Conservation (phyloP, 192 early-diverging fungal genomes). For the Backusella luteola region DNA sequence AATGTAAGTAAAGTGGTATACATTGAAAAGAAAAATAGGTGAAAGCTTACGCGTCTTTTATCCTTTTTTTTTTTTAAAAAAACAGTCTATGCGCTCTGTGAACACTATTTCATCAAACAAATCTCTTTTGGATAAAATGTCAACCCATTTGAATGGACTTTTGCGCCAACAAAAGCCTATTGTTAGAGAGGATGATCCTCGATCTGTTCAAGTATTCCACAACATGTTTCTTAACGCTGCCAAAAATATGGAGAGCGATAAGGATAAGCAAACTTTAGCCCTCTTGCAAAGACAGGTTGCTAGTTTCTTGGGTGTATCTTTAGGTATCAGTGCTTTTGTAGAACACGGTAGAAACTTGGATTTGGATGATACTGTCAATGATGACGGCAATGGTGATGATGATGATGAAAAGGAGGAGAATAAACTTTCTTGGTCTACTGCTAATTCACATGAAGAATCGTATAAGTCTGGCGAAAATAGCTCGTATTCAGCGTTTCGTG, state of each 20-base stretch:
- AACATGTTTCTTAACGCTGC: conserved; percentile 20
- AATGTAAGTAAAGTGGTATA: conserved; percentile 9
- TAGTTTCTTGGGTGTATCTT: conserved; percentile 17
- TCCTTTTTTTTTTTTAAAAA: neutral
- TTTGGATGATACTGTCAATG: neutral
- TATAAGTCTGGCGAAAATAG: neutral
- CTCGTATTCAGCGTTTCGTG: conserved; percentile 7
- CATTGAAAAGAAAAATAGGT: neutral
- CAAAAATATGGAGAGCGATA: conserved; percentile 12
- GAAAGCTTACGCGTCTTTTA: neutral
- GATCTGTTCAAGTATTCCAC: conserved; percentile 19
- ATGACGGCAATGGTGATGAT: neutral
- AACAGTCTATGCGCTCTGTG: conserved; percentile 25
- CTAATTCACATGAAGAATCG: neutral
- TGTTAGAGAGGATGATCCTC: neutral
- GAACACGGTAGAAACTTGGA: neutral
- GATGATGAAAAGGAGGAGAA: conserved; percentile 1
- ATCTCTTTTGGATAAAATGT: conserved; percentile 1
- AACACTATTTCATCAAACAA: neutral
- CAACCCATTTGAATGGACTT: conserved; percentile 16
- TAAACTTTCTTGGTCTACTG: conserved; percentile 8
- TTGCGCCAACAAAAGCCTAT: conserved; percentile 7
- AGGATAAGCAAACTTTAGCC: conserved; percentile 18
- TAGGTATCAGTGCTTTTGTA: conserved; percentile 10
- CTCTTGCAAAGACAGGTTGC: conserved; percentile 20